Conservation (phyloP, 257 asterid species). For the Solanum clarkiae region DNA sequence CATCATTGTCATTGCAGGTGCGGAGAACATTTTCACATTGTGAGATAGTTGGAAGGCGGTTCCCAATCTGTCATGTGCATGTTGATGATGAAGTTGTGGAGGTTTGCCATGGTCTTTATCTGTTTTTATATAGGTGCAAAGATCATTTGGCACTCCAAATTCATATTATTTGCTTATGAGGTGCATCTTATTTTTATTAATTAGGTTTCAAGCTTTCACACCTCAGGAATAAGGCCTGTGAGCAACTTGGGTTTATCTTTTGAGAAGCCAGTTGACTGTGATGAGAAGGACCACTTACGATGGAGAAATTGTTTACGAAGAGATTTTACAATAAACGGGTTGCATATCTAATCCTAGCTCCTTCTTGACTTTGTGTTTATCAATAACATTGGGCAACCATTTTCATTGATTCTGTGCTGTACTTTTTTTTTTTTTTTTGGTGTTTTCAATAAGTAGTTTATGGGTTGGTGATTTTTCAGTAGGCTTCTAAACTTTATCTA, state of each 20-base stretch:
- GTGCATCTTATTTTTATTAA: neutral
- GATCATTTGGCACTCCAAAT: neutral
- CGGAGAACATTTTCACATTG: constrained; percentile 8
- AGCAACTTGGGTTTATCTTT: neutral
- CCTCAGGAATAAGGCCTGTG: constrained; percentile 8
- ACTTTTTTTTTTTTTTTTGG: neutral
- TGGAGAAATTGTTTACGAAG: constrained; percentile 22
- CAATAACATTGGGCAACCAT: neutral
- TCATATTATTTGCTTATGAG: neutral
- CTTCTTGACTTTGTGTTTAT: neutral
- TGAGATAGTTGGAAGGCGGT: constrained; percentile 17
- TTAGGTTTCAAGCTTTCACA: constrained; percentile 24
- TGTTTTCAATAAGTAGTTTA: neutral
- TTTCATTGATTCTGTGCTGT: neutral
- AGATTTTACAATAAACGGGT: constrained; percentile 27
- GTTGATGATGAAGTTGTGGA: constrained; percentile 10
- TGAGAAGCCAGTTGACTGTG: constrained; percentile 7
- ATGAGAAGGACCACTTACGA: constrained; percentile 10
- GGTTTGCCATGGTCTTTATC: neutral
- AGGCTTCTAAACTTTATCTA: neutral
- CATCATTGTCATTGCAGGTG: constrained; percentile 4
- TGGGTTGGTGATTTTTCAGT: neutral
- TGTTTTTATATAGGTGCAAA: neutral
- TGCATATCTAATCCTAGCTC: neutral
- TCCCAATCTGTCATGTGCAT: constrained; percentile 23